These are phyloP conservation scores for Trametes punicea DNA, from an alignment of 768 basidiomycete species.

Conservation along the genomic window DNA sequence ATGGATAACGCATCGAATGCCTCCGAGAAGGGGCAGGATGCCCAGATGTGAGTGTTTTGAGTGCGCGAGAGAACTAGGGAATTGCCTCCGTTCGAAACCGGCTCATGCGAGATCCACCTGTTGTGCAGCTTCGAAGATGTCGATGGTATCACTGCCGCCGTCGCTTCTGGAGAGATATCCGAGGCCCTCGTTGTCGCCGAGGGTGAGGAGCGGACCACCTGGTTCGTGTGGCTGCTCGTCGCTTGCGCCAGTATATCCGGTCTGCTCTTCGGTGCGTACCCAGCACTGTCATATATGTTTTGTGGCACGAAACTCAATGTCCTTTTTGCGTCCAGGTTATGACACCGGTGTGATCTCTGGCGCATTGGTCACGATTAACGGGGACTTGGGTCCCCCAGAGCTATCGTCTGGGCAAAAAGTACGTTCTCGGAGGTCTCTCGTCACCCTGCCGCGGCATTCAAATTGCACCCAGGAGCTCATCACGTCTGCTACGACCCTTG, in stretches of 20 bases:
- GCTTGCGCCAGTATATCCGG: slow-evolving; percentile 73
- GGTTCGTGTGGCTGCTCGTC: slow-evolving; percentile 79
- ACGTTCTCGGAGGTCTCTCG: not conserved
- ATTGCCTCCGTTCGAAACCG: no score
- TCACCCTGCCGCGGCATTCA: no score
- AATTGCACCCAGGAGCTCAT: slow-evolving; percentile 55
- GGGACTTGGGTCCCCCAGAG: slow-evolving; percentile 55
- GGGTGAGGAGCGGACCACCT: slow-evolving; percentile 63
- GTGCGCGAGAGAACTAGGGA: not conserved
- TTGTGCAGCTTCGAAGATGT: slow-evolving; percentile 2
- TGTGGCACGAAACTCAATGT: not conserved
- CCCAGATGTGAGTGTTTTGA: slow-evolving; percentile 1
- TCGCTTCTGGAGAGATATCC: slow-evolving; percentile 47
- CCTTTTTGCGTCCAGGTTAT: slow-evolving; percentile 47
- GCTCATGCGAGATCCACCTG: not conserved
- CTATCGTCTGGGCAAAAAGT: slow-evolving; percentile 68
- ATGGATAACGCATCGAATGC: slow-evolving; percentile 4
- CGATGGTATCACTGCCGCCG: slow-evolving; percentile 6
- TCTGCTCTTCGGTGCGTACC: slow-evolving; percentile 61
- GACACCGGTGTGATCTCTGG: slow-evolving; percentile 82
- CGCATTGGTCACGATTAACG: slow-evolving; percentile 69
- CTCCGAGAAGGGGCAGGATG: slow-evolving; percentile 4
- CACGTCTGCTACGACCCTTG: slow-evolving; percentile 75
- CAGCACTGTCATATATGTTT: not conserved
- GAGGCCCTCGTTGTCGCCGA: slow-evolving; percentile 59